Evolutionary conservation across 2,329 filamentous ascomycete species (phyloP), one percentile per base, ranked within the genome.

Genomic region (Rhynchosporium graminicola): DNA sequence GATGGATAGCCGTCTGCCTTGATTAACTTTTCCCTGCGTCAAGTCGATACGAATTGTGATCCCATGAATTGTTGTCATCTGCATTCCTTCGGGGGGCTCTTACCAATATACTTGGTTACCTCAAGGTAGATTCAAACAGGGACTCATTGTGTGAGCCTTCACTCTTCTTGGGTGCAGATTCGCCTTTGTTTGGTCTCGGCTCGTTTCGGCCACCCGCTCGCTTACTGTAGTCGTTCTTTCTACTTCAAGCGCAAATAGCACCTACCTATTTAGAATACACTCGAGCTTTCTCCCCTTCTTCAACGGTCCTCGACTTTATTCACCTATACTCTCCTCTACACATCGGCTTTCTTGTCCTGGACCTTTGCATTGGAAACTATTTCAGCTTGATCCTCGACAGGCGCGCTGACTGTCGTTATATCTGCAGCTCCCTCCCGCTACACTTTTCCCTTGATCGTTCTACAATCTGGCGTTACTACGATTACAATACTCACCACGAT

Each of bases 381-480:
- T 28, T 40, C 31, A 6, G 28, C 28, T 15, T 29, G 6, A 6
- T 40, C 12, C 40, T 50, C 31, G 31, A 59, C 42, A 38, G 5
- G 28, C 26, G 42, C 45, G 46, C 57, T 59, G 56, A 59, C 61
- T 36, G 43, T 20, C 31, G 51, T 63, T 50, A n/a, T 42, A 50
- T 26, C 26, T 31, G 13, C 43, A 59, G 61, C 46, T 57, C 42
- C 45, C 38, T 20, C 36, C 43, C 3, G 52, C 38, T 40, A 10
- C 8, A 33, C 33, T 29, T 43, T 4, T 20, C n/a, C n/a, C 38
- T 54, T 42, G 33, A 31, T 47, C 33, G 12, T 36, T 12, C 31
- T 56, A 26, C 26, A 38, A 57, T 46, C 52, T 54, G 43, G 43
- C 15, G 2, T n/a, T 51, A 12, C 59, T 13, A 26, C 1, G 33